These are phyloP conservation scores for Aureobasidium pullulans DNA, from an alignment of 2,329 filamentous ascomycete species.

Conservation along the genomic window DNA sequence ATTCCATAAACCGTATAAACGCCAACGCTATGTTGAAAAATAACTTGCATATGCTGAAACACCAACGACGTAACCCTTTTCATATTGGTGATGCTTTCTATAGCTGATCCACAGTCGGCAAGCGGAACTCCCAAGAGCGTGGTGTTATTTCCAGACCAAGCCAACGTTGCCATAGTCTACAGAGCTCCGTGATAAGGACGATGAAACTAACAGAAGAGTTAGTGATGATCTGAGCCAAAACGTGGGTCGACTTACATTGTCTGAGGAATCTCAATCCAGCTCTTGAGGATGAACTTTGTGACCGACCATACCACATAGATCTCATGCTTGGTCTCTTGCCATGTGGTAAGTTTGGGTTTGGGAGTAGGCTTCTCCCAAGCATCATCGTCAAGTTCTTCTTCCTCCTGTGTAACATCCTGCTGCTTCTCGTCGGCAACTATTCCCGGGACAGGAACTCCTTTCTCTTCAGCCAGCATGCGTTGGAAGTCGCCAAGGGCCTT, in stretches of 20 bases:
- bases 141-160: slow-evolving; percentile 52
- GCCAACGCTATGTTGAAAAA: slow-evolving; percentile 10
- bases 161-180: slow-evolving; percentile 54
- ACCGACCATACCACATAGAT: slow-evolving; percentile 54
- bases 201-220: slow-evolving; percentile 21
- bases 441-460: slow-evolving; percentile 18
- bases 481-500: slow-evolving; percentile 67
- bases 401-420: neutral
- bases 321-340: slow-evolving; percentile 58
- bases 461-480: slow-evolving; percentile 35
- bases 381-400: slow-evolving; percentile 22
- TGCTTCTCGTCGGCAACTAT: slow-evolving; percentile 27
- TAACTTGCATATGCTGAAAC: slow-evolving; percentile 11
- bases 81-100: slow-evolving; percentile 14
- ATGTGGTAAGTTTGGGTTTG: slow-evolving; percentile 37
- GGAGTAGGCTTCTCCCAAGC: slow-evolving; percentile 24
- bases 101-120: slow-evolving; percentile 30
- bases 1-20: neutral
- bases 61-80: slow-evolving; percentile 9
- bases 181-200: slow-evolving; percentile 47
- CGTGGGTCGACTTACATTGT: slow-evolving; percentile 54
- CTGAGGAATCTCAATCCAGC: slow-evolving; percentile 63
- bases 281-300: slow-evolving; percentile 57
- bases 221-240: slow-evolving; percentile 1
- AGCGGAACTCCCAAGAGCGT: slow-evolving; percentile 47